Conservation (phyloP, 805 yeast genomes). For the Pichia kluyveri region DNA sequence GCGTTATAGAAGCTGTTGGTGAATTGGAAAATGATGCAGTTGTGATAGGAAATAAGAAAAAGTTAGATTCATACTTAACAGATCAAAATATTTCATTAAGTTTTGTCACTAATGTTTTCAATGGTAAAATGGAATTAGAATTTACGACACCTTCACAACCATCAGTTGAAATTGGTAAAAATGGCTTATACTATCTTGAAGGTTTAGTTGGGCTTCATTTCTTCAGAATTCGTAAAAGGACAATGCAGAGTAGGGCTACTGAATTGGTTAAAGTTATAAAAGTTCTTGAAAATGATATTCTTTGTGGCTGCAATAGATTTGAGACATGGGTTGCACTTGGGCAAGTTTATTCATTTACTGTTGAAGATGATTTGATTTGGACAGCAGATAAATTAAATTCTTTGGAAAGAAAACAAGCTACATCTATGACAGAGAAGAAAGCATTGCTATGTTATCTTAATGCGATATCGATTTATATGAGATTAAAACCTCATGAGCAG, state of each 20-base stretch:
- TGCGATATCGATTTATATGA: constrained; percentile 45
- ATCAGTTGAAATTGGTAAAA: constrained; percentile 28
- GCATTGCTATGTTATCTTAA: constrained; percentile 65
- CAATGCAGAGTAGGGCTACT: constrained; percentile 72
- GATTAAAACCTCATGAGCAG: constrained; percentile 8
- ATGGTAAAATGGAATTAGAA: constrained; percentile 35
- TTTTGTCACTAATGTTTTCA: constrained; percentile 39
- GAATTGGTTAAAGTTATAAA: constrained; percentile 70
- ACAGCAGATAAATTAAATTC: constrained; percentile 72
- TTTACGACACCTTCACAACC: constrained; percentile 24
- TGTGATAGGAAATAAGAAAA: constrained; percentile 37
- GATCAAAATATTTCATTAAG: constrained; percentile 33
- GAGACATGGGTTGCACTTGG: constrained; percentile 88
- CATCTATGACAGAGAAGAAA: constrained; percentile 59
- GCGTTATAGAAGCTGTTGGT: constrained; percentile 61
- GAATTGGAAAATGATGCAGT: constrained; percentile 41
- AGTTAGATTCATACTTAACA: constrained; percentile 39
- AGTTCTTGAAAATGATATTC: constrained; percentile 56
- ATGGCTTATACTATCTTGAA: constrained; percentile 62
- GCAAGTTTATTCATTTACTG: constrained; percentile 65
- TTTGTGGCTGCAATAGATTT: constrained; percentile 55
- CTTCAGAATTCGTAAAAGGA: constrained; percentile 61
- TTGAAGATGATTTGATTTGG: constrained; percentile 90
- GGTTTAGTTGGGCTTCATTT: constrained; percentile 62
- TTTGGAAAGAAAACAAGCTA: constrained; percentile 47